Conservation (phyloP, 2,329 filamentous ascomycete genomes). For the Colletotrichum coccodes region DNA sequence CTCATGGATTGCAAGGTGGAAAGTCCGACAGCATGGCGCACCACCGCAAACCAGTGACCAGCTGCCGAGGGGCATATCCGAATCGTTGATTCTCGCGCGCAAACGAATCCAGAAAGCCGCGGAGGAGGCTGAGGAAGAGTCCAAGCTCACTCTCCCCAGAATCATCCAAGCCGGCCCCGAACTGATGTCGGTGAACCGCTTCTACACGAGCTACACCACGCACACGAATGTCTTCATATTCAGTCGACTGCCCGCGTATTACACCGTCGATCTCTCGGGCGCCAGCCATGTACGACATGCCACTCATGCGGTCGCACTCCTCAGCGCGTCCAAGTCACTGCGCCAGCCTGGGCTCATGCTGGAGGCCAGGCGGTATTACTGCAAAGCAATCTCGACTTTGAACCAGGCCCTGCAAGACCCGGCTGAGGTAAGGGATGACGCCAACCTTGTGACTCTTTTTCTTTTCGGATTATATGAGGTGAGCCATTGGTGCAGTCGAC, state of each 20-base stretch:
- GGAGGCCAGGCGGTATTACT: slow-evolving; percentile 8
- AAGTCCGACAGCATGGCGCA: neutral
- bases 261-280: neutral
- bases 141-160: neutral
- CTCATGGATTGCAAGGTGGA: slow-evolving; percentile 15
- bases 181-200: slow-evolving; percentile 1
- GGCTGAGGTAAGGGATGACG: slow-evolving; percentile 1
- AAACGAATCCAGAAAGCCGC: no score
- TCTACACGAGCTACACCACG: slow-evolving; percentile 13
- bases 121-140: neutral
- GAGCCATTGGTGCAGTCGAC: neutral
- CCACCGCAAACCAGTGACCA: neutral
- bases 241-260: slow-evolving; percentile 9
- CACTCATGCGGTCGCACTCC: slow-evolving; percentile 24
- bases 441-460: slow-evolving; percentile 20
- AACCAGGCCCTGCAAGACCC: slow-evolving; percentile 1
- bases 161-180: slow-evolving; percentile 1
- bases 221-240: slow-evolving; percentile 13
- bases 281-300: slow-evolving; percentile 19
- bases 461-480: slow-evolving; percentile 28
- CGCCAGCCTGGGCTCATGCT: slow-evolving; percentile 19
- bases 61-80: neutral
- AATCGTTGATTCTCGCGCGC: neutral
- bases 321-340: slow-evolving; percentile 15
- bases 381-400: slow-evolving; percentile 11